phyloP scores from a whole-genome alignment of 768 basidiomycete genomes.

The Ramaria rubella region DNA sequence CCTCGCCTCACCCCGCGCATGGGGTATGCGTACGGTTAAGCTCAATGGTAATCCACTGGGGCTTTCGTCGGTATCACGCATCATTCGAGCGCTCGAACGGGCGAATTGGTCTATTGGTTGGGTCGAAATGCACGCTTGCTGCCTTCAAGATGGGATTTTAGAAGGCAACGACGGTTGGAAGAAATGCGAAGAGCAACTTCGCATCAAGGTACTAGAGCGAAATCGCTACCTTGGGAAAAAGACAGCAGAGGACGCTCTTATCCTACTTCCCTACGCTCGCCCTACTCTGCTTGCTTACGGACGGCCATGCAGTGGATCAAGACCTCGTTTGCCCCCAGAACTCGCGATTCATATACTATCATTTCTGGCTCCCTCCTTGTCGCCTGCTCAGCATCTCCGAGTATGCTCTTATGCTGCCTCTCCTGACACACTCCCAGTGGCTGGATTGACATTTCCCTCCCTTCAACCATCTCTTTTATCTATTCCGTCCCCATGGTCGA shows the following conservation, averaged over 20 bases:
- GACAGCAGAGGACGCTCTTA: slow-evolving; percentile 41
- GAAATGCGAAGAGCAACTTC: slow-evolving; percentile 28
- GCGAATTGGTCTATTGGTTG: slow-evolving; percentile 41
- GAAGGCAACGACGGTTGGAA: slow-evolving; percentile 25
- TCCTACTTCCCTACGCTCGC: slow-evolving; percentile 45
- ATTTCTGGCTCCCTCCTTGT: slow-evolving; percentile 51
- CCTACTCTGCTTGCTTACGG: slow-evolving; percentile 29
- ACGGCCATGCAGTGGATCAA: slow-evolving; percentile 1
- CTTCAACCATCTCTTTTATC: background rate
- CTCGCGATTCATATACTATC: slow-evolving; percentile 52
- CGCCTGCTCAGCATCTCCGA: slow-evolving; percentile 45
- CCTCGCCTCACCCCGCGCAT: slow-evolving; percentile 45
- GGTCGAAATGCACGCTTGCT: slow-evolving; percentile 48
- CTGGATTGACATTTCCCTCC: background rate
- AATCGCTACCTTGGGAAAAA: slow-evolving; percentile 37
- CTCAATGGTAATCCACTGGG: slow-evolving; percentile 53
- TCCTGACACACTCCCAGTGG: slow-evolving; percentile 36
- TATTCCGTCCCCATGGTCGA: background rate
- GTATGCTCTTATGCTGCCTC: slow-evolving; percentile 47
- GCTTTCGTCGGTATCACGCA: slow-evolving; percentile 34
- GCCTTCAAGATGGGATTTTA: slow-evolving; percentile 3
- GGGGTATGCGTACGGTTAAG: slow-evolving; percentile 39
- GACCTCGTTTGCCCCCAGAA: slow-evolving; percentile 43
- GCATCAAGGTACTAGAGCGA: slow-evolving; percentile 29
- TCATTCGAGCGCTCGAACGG: slow-evolving; percentile 40